These are phyloP conservation scores for Aspergillus indologenus DNA, from an alignment of 495 filamentous ascomycete species.

Conservation along the genomic window DNA sequence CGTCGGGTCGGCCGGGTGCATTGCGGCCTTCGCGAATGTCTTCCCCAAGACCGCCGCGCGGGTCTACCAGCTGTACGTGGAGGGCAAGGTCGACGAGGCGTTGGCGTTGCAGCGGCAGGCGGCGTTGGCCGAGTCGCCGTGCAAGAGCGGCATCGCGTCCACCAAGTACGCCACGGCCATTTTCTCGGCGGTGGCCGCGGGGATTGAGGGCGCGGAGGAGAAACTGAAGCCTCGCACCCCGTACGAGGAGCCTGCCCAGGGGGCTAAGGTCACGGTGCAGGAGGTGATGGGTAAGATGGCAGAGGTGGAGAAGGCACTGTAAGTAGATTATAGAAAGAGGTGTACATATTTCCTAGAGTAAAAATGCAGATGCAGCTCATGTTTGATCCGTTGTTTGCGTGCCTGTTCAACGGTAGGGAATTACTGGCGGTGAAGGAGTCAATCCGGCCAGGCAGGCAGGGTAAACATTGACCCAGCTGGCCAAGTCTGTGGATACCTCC, in stretches of 20 bases:
- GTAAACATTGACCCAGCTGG: not conserved
- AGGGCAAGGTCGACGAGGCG: conserved; percentile 51
- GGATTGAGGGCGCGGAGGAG: conserved; percentile 53
- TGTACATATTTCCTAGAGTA: no score
- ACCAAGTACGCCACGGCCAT: conserved; percentile 63
- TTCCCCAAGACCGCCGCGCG: conserved; percentile 54
- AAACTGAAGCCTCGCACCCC: conserved; percentile 57
- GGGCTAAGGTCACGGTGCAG: conserved; percentile 46
- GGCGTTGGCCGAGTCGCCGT: conserved; percentile 52
- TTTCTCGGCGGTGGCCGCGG: conserved; percentile 52
- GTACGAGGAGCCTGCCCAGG: conserved; percentile 50
- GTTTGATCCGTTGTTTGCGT: no score
- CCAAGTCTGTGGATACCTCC: not conserved
- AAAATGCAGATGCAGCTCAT: no score
- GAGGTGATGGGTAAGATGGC: conserved; percentile 38
- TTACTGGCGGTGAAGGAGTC: not conserved
- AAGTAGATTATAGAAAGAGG: conserved; percentile 3
- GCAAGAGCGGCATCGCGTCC: conserved; percentile 59
- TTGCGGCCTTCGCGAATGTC: conserved; percentile 65
- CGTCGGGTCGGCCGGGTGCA: conserved; percentile 60
- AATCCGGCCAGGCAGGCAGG: no score
- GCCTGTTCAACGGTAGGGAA: no score
- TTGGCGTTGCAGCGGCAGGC: conserved; percentile 53
- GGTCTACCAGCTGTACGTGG: conserved; percentile 52
- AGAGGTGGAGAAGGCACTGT: conserved; percentile 13